Evolutionary conservation across 2,329 filamentous ascomycete species (phyloP), one percentile per base, ranked within the genome.

Genomic region (Myotisia sp.): DNA sequence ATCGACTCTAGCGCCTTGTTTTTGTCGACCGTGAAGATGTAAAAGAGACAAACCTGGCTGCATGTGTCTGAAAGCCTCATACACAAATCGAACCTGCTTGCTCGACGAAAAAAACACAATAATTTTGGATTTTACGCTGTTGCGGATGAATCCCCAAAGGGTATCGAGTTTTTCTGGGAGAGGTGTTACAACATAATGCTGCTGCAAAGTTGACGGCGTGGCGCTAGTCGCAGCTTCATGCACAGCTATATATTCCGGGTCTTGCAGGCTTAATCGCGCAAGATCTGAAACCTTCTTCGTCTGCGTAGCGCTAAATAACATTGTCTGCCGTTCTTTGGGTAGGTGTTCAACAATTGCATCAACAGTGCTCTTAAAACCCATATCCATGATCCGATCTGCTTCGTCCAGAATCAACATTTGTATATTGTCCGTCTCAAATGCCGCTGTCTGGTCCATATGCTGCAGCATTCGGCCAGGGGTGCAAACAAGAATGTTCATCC

Each of bases 401-500:
- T 98, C 90, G 49, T 98, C 90, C 37, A 98, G 65, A 0, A 98
- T 86, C 33, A 98, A 64, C 54, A 98, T 81, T 60, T 92, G 83
- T 43, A 98, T 57, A 53, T 92, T 90, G 53, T 90, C 79, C 42
- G 87, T 80, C 44, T 87, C 84, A 51, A 98, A 80, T 12, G 79
- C 76, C 1, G 84, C 82, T 0, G 87, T 95, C 63, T 94, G 86
- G 50, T 92, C 87, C 49, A 98, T 66, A 56, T 98, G 90, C 58
- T 98, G 90, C 46, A 95, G 62, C 70, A 98, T 92, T 22, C 90
- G 74, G 2, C 90, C 90, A 0, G 90, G 90, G 1, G 90, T 98
- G 50, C 86, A 92, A 6, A 98, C 84, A 17, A 98, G 62, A 30
- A 98, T 95, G 53, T 95, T 98, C 87, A 98, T 95, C 43, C 84